phyloP scores from a whole-genome alignment of 441 rosid genomes.

The Syzygium syzygioides region DNA sequence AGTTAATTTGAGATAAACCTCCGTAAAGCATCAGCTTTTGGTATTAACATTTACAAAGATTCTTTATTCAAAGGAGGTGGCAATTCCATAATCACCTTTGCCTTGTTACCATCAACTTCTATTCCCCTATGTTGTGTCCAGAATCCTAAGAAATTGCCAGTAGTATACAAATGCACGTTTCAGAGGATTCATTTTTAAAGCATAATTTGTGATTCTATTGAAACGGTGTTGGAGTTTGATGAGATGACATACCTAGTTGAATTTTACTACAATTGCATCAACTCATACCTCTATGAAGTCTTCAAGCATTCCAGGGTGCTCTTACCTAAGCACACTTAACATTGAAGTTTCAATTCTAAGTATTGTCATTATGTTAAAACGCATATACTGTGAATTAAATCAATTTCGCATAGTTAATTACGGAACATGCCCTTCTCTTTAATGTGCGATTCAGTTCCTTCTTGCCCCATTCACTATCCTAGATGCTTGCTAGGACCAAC shows the following conservation, averaged over 20 bases:
- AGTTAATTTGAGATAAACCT: neutral
- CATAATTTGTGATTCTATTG: neutral
- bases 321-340: neutral
- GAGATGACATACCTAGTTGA: neutral
- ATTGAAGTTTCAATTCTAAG: neutral
- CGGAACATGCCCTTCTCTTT: accelerated
- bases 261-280: neutral
- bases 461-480: neutral
- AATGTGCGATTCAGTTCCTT: accelerated
- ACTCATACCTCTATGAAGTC: neutral
- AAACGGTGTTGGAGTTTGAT: neutral
- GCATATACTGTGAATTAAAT: neutral
- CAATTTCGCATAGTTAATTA: neutral
- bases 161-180: neutral
- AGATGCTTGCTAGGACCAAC: neutral
- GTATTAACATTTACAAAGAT: neutral
- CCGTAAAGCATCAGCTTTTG: neutral
- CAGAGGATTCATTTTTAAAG: accelerated
- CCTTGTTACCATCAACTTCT: neutral
- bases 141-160: neutral
- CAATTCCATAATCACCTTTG: neutral
- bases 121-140: neutral
- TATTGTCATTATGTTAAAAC: neutral
- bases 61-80: neutral
- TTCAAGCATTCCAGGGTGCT: neutral